Evolutionary conservation across 495 filamentous ascomycete genomes (phyloP), one percentile per base, ranked within the genome.

Genomic region (Tuber melanosporum): DNA sequence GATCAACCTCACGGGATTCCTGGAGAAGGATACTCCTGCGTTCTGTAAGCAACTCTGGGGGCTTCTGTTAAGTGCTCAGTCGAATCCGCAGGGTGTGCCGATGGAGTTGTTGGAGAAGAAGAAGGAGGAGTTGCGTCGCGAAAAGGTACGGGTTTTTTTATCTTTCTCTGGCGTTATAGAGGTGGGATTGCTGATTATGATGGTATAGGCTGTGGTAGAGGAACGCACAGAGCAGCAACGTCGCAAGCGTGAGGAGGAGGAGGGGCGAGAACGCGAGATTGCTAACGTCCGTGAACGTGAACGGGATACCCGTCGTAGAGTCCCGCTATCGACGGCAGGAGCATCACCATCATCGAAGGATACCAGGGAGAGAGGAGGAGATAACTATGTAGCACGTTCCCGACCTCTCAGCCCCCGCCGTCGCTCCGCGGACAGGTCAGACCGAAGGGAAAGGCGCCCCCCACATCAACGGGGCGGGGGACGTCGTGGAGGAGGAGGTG

Each of bases 41-140:
- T 99, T 99, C 84, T 98, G 95, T 86, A 94, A 96, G 83, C 93
- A 97, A 77, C 86, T 99, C 0, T 99, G 95, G 95, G 91, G 89
- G 66, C 86, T 98, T 22, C 92, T 94, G 77, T 86, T 98, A 57
- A 98, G 94, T 82, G 95, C 92, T 20, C 95, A 99, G 84, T 87
- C 89, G 71, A 97, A 91, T 83, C 89, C 92, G 1, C 92, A 94
- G 84, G 95, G 95, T 70, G 93, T 99, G 52, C 95, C 95, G 0
- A 94, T 96, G 83, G 95, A 98, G 85, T 86, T 99, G 46, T 84
- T 99, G 10, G 96, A 98, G 83, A 93, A 94, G 6, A 99, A 99
- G 87, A 99, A 98, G 85, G 86, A 92, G 36, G 95, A 98, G 83
- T 86, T 99, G 52, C 91, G 94, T 49, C 93, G 97, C 84, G 93